phyloP scores from a whole-genome alignment of 306 rosid genomes.

The Rubus parviflorus region DNA sequence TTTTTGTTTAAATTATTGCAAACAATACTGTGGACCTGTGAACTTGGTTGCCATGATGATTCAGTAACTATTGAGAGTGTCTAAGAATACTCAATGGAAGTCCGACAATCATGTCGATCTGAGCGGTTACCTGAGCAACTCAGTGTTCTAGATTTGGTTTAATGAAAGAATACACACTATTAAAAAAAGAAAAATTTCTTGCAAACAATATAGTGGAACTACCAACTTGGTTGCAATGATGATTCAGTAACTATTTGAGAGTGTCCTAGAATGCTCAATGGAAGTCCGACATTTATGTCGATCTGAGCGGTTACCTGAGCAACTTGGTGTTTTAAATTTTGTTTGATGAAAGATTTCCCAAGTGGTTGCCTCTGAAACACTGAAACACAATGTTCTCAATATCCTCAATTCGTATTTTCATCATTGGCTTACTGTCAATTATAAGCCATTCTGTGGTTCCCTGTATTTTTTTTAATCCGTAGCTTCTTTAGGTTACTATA shows the following conservation, averaged over 20 bases:
- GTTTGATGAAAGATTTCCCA: background rate
- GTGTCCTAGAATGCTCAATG: constrained; percentile 34
- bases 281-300: constrained; percentile 33
- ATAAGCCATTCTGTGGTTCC: background rate
- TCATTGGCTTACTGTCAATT: background rate
- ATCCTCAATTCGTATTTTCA: background rate
- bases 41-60: constrained; percentile 39
- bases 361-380: background rate
- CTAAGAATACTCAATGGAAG: constrained; percentile 24
- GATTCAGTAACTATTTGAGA: constrained; percentile 38
- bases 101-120: constrained; percentile 37
- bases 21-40: background rate
- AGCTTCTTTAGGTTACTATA: background rate
- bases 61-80: constrained; percentile 32
- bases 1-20: background rate
- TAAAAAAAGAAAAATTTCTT: background rate
- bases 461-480: background rate
- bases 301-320: constrained; percentile 61
- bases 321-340: constrained; percentile 7
- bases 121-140: constrained; percentile 57
- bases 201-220: background rate
- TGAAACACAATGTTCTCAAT: background rate
- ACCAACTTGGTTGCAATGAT: constrained; percentile 40
- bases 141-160: background rate
- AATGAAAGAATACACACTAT: background rate